These are phyloP conservation scores for Cryptococcus sp. DNA, from an alignment of 1,284 basidiomycete species.

Conservation along the genomic window DNA sequence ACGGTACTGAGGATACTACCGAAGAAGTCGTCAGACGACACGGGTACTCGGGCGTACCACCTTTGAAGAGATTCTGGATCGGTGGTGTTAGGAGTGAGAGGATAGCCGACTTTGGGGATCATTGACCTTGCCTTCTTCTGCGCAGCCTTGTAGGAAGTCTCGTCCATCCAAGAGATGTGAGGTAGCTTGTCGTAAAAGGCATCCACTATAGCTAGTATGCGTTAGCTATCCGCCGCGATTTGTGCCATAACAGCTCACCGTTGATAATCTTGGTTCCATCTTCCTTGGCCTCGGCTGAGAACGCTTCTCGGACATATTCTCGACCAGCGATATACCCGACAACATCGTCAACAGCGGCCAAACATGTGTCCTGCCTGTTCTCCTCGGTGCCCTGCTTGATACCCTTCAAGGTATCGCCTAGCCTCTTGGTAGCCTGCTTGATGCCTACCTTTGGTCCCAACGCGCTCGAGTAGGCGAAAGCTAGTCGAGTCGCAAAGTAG, in stretches of 20 bases:
- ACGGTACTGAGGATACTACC: constrained; percentile 57
- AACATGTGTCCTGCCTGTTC: constrained; percentile 66
- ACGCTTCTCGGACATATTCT: constrained; percentile 80
- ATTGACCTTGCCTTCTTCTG: constrained; percentile 63
- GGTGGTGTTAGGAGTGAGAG: constrained; percentile 74
- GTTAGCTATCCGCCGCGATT: not conserved
- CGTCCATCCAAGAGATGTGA: constrained; percentile 87
- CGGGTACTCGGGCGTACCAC: constrained; percentile 70
- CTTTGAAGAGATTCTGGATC: constrained; percentile 63
- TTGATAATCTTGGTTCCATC: constrained; percentile 80
- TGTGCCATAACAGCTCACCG: constrained; percentile 48
- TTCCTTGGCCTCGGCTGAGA: constrained; percentile 71
- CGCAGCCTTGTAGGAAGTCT: constrained; percentile 72
- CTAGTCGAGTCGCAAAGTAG: constrained; percentile 72
- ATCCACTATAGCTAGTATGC: constrained; percentile 63
- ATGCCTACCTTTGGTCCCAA: constrained; percentile 69
- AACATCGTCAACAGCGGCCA: constrained; percentile 47
- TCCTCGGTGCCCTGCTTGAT: constrained; percentile 81
- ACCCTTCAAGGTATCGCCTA: constrained; percentile 71
- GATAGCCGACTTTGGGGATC: constrained; percentile 59
- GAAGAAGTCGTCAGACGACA: constrained; percentile 71
- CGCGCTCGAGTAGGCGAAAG: constrained; percentile 61
- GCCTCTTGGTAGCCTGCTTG: constrained; percentile 65
- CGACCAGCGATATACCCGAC: constrained; percentile 54
- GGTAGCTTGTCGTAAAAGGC: constrained; percentile 78